Evolutionary conservation across 2,329 filamentous ascomycete genomes (phyloP).

Genomic region (Fusarium bulbicola): DNA sequence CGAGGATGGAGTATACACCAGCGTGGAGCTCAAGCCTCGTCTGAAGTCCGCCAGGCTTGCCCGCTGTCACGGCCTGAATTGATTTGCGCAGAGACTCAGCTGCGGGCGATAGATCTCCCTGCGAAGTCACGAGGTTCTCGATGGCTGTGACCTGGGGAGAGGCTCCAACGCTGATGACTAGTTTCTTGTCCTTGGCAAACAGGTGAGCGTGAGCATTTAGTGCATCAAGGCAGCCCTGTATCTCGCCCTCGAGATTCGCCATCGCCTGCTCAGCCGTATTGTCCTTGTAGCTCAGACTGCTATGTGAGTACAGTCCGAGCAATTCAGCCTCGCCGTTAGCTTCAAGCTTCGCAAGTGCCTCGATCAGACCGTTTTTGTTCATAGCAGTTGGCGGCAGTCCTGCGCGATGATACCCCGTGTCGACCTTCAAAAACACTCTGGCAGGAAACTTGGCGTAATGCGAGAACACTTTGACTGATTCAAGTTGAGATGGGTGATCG

Average conservation of each 20-base stretch:
- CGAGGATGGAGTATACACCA: conserved; percentile 71
- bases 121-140: conserved; percentile 34
- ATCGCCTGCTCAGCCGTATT: conserved; percentile 42
- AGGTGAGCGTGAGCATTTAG: conserved; percentile 14
- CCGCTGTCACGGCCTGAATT: neutral
- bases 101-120: neutral
- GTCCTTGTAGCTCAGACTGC: conserved; percentile 46
- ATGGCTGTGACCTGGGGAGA: conserved; percentile 45
- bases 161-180: conserved; percentile 46
- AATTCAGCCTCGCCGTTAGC: conserved; percentile 7
- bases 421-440: conserved; percentile 67
- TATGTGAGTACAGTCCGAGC: conserved; percentile 46
- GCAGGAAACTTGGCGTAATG: conserved; percentile 43
- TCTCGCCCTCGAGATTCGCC: conserved; percentile 43
- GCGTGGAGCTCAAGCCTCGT: conserved; percentile 67
- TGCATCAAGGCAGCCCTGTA: conserved; percentile 44
- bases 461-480: conserved; percentile 42
- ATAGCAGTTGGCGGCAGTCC: conserved; percentile 59
- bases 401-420: conserved; percentile 71
- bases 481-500: conserved; percentile 63
- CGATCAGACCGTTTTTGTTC: conserved; percentile 50
- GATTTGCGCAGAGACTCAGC: conserved; percentile 10
- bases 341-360: conserved; percentile 44
- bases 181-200: conserved; percentile 20
- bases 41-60: neutral